Base-by-base conservation (phyloP, 2,329 filamentous ascomycete genomes). In the Eurotiales sp. region DNA sequence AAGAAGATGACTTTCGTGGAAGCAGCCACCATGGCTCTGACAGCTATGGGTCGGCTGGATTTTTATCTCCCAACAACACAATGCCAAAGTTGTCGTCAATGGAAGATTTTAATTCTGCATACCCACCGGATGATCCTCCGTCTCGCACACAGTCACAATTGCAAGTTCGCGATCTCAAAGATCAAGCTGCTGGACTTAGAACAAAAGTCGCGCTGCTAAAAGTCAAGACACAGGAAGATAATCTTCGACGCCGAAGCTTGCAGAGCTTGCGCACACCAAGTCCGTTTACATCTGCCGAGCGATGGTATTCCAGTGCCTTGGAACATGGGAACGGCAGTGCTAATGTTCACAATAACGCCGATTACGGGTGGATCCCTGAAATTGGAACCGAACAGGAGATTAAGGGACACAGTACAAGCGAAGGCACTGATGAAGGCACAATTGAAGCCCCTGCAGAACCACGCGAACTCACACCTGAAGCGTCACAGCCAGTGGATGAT, bases 121-220 rank as follows among this genome's bases (percentile, higher is more conserved):
- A 69, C 43, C 65, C 69, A n/a, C 58, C 64, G 3, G 57, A 61
- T 23, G 66, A 75, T 39, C 77, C 76, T 1, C 69, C 86, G 8
- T 80, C 80, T 22, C 79, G 88, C 15, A 85, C 87, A 2, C 77
- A 83, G 12, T 92, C 89, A 1, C 83, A 83, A n/a, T 79, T 85
- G 12, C 85, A 88, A 62, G 83, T 88, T 63, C 83, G 85, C 8
- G 81, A 83, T 61, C 75, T 96, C 39, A 88, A 89, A 54, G 86
- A 90, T 58, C 90, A 95, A 65, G 88, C 96, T 81, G 84, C 87
- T 51, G 89, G 87, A 48, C 76, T 96, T 42, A 91, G 90, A 64
- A 88, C 87, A 54, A 89, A 90, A 61, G 90, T 96, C 30, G 91
- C 89, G 1, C 86, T 77, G 14, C 70, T 96, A 37, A 86, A 88